Base-by-base conservation (phyloP, 352 stramenopile genomes). In the Pythium rhizo-oryzae region DNA sequence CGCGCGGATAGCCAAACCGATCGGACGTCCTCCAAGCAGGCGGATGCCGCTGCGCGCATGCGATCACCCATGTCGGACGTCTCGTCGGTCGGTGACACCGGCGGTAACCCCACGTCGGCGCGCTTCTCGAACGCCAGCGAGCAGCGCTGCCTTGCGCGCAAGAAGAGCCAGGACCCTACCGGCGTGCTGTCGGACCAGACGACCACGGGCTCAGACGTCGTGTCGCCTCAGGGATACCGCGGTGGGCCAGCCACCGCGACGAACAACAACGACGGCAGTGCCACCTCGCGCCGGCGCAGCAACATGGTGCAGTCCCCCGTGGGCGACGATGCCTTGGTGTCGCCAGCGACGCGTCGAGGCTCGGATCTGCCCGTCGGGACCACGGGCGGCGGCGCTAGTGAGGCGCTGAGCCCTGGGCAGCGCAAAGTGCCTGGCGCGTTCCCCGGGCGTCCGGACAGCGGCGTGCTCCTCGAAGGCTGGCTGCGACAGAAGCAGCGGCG, bases 401-500 rank as follows among this genome's bases (percentile, higher is more conserved):
- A 65, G 65, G 23, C 63, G 0, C 49, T 90, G 63, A 87, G 79
- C 55, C 75, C 83, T 33, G 75, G 82, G 5, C 72, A 87, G 23
- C 80, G 81, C 41, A 89, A 90, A 65, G 61, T 82, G 33, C 72
- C 78, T 0, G 84, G 81, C 0, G 82, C 80, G 0, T 82, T 84
- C 65, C 62, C 79, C 13, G 84, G 84, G 0, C 69, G 71, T 19
- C 70, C 75, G 33, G 84, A 80, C n/a, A 93, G 81, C 53, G 83
- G 84, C 13, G 84, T 94, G n/a, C 25, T 93, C 2, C 64, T 94
- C 0, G 84, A 94, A 77, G 86, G 86, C 23, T 94, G 86, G 86
- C 70, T 94, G 9, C 84, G 84, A 13, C 86, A 93, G 59, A 94
- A 93, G 65, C 86, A 94, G 62, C 82, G 86, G 1, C 84, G 86